A percentile compares a stretch with the other conserved stretches of the same genome.
phyloP scores from a whole-genome alignment of 306 rosid species.

The Malus sylvestris region DNA sequence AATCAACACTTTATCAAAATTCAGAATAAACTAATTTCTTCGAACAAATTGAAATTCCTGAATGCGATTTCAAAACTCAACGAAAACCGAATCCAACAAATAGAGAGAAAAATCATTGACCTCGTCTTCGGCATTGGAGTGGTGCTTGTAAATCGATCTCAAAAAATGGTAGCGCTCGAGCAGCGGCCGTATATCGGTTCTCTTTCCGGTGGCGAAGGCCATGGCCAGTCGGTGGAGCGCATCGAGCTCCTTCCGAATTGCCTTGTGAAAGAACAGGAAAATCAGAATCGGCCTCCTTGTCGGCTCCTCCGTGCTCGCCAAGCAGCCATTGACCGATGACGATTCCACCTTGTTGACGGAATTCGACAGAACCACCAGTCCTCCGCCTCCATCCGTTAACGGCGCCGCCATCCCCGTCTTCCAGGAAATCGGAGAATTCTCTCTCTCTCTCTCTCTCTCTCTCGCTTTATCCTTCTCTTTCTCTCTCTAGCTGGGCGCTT shows the following conservation, averaged over 20 bases:
- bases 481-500: not conserved
- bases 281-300: conserved; percentile 74
- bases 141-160: conserved; percentile 80
- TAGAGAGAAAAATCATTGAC: conserved; percentile 29
- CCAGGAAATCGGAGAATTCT: conserved; percentile 1
- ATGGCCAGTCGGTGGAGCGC: conserved; percentile 70
- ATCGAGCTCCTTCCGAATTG: conserved; percentile 90
- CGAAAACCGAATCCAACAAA: not conserved
- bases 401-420: conserved; percentile 62
- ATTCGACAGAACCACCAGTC: conserved; percentile 64
- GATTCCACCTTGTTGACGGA: conserved; percentile 61
- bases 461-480: not conserved
- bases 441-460: not conserved
- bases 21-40: not conserved
- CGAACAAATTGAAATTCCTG: not conserved
- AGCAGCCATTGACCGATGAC: conserved; percentile 34
- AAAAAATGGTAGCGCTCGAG: conserved; percentile 72
- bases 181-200: conserved; percentile 62
- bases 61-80: not conserved
- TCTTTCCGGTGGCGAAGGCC: conserved; percentile 76
- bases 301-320: conserved; percentile 42
- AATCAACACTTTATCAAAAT: not conserved
- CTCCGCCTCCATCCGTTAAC: conserved; percentile 69
- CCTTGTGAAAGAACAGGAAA: conserved; percentile 80
- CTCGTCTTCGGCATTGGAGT: conserved; percentile 99